Evolutionary conservation across 163 green algal species (phyloP), one percentile per base, ranked within the genome.

Genomic region (Scenedesmus sp.): DNA sequence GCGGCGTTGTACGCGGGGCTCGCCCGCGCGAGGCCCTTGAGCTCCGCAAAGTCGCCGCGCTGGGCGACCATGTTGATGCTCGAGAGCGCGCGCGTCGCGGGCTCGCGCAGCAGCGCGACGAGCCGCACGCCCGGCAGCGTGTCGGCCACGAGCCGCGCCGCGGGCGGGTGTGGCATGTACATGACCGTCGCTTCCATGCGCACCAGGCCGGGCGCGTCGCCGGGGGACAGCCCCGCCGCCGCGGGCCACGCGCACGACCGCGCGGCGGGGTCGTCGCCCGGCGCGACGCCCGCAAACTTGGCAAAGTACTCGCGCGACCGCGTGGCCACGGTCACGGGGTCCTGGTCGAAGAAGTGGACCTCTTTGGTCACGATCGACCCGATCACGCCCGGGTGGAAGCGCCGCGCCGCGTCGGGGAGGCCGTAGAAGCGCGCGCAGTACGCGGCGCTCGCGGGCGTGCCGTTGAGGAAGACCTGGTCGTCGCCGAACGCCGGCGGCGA

Each of bases 51-150:
- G n/a, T n/a, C n/a, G n/a, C n/a, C 34, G 10, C 64, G 47, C 47
- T 74, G 64, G 34, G 60, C 45, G 22, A 74, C 28, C 64, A 75
- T 63, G 66, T 75, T 75, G n/a, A 75, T 47, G 20, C 48, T 63
- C 48, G 48, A 64, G 9, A 75, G 29, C 10, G 66, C 48, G 26
- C 66, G 62, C 31, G 28, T 75, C 44, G 63, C 47, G 34, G 66
- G 66, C 66, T 75, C 66, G 4, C 66, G 28, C 26, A 75, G 20
- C 48, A 75, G n/a, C 7, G 66, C 66, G 20, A 75, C 47, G 24
- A 75, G 14, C 31, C 66, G 48, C 48, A 60, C 53, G 28, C 63
- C 26, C 3, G 66, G 66, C 31, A 75, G 48, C n/a, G 63, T 20
- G 11, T 48, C 28, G 22, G 48, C 42, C 18, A 75, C 31, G 4